Evolutionary conservation across 305 asterid genomes (phyloP), one percentile per base, ranked within the genome.

Genomic region (Salvia sclarea): DNA sequence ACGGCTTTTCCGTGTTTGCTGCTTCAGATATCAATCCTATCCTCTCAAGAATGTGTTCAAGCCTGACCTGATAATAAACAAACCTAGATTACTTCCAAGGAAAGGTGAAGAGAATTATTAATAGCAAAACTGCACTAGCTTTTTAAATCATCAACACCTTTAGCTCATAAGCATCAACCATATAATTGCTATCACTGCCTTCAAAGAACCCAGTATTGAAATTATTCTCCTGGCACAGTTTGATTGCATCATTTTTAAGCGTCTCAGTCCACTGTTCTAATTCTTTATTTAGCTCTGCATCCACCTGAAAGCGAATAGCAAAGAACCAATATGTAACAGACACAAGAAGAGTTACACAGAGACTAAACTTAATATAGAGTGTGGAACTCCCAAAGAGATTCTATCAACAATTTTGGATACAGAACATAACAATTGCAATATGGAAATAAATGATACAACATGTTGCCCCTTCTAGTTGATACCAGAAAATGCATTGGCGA

Each of bases 41-140:
- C 75, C 98, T 87, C 81, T 91, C 98, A 24, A 93, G 91, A 82
- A 93, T 86, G 72, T 93, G 98, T 85, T 93, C 97, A 24, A 93
- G 96, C 94, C 98, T 91, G 53, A 91, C 91, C 98, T 93, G 89
- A 72, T 79, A 57, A 58, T 80, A 14, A 8, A 58, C 53, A 62
- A 50, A 31, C 10, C 25, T 48, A 68, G 37, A 31, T 59, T 16
- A 59, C 35, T 75, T 11, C 28, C 54, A 43, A 22, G 41, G 48
- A 37, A 73, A 56, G 53, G 55, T 8, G 11, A 69, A 33, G 25
- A 6, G 16, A n/a, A 43, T 17, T 22, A 59, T 56, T 25, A 69
- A 67, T 31, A 56, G 40, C 22, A 40, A 61, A 16, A 1, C 5
- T 25, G 62, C 8, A 25, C 14, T 33, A 61, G 47, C 53, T 35